These are phyloP conservation scores for Fraxinus baroniana DNA, from an alignment of 305 asterid genomes.

Conservation along the genomic window DNA sequence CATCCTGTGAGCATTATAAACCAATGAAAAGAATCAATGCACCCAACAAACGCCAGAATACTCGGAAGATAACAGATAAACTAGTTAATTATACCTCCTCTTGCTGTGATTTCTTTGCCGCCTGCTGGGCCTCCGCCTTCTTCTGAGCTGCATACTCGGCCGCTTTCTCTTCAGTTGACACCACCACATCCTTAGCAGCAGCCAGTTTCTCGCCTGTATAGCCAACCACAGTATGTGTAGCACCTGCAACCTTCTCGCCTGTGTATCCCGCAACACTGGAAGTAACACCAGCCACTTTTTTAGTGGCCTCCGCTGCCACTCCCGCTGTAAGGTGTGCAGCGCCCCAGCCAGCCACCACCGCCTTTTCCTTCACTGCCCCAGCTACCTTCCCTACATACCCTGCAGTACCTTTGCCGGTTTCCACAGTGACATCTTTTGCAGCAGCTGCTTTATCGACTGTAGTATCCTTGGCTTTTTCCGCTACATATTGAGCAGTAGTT, in stretches of 20 bases:
- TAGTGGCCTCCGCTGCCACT: constrained; percentile 62
- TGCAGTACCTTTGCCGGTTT: constrained; percentile 47
- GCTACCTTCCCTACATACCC: constrained; percentile 58
- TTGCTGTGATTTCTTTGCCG: constrained; percentile 31
- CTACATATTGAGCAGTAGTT: constrained; percentile 17
- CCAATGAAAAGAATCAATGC: background rate
- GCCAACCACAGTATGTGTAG: constrained; percentile 49
- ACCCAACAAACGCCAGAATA: background rate
- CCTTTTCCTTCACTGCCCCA: constrained; percentile 52
- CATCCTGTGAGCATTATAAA: constrained; percentile 4
- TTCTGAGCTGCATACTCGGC: constrained; percentile 70
- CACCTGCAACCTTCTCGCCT: constrained; percentile 54
- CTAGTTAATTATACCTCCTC: constrained; percentile 27
- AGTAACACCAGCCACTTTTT: constrained; percentile 48
- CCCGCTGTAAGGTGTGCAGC: constrained; percentile 60
- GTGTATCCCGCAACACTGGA: constrained; percentile 56
- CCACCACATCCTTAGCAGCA: constrained; percentile 61
- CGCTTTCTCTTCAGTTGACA: constrained; percentile 56
- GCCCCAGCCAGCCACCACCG: constrained; percentile 70
- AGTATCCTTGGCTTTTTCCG: constrained; percentile 27
- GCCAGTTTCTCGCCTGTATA: constrained; percentile 52
- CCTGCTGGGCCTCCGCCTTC: constrained; percentile 53
- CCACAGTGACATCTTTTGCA: constrained; percentile 55
- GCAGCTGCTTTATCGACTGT: constrained; percentile 44
- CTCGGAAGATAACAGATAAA: background rate